Percentiles rank a stretch among this genome's conserved stretches.
These are phyloP conservation scores for Cercospora canescens DNA, from an alignment of 2,329 filamentous ascomycete species.

Conservation along the genomic window DNA sequence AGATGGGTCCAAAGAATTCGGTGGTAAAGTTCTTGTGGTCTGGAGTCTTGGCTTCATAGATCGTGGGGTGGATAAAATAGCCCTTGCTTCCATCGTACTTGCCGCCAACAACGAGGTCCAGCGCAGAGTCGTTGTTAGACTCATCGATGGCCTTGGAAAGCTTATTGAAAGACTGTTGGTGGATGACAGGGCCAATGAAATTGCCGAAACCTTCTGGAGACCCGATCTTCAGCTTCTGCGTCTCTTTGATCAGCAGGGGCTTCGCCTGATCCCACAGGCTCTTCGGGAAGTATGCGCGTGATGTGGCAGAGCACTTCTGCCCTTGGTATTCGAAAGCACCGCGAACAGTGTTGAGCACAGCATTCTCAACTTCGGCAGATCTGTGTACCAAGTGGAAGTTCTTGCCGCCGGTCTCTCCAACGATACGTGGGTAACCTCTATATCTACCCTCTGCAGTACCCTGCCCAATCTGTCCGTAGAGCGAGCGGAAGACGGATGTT, in stretches of 20 bases:
- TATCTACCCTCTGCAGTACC: constrained; percentile 82
- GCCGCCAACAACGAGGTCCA: constrained; percentile 74
- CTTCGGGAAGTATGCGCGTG: constrained; percentile 73
- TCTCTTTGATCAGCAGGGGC: constrained; percentile 66
- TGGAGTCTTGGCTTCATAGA: constrained; percentile 74
- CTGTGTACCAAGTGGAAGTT: constrained; percentile 86
- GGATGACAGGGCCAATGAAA: constrained; percentile 87
- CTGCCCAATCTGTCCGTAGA: constrained; percentile 83
- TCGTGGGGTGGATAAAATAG: constrained; percentile 80
- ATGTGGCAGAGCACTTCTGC: constrained; percentile 87
- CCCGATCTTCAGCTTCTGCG: constrained; percentile 69
- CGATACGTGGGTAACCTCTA: constrained; percentile 80
- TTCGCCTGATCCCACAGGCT: constrained; percentile 75
- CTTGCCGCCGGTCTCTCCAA: constrained; percentile 90
- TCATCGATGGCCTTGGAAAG: constrained; percentile 74
- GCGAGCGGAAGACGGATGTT: constrained; percentile 83
- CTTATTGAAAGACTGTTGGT: constrained; percentile 78
- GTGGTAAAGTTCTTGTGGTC: constrained; percentile 71
- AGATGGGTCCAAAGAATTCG: constrained; percentile 80
- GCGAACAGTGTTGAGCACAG: constrained; percentile 77
- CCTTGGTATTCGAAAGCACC: constrained; percentile 90
- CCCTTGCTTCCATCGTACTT: constrained; percentile 75
- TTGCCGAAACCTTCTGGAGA: constrained; percentile 69
- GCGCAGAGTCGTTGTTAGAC: constrained; percentile 71
- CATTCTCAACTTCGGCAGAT: constrained; percentile 75